phyloP scores from a whole-genome alignment of 306 rosid genomes.

The Luffa acutangula region DNA sequence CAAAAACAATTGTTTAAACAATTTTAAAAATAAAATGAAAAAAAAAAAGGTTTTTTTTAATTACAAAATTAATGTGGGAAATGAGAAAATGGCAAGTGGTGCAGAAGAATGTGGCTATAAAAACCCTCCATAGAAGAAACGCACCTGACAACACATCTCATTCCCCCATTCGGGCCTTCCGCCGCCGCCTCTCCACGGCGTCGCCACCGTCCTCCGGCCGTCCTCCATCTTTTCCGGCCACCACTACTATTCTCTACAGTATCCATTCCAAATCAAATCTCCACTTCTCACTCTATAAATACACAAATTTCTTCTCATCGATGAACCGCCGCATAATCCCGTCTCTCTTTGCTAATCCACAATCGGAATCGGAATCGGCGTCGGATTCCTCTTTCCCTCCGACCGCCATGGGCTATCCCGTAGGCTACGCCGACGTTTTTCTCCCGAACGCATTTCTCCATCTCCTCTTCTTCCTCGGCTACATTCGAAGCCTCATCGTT shows the following conservation, averaged over 20 bases:
- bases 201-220: background rate
- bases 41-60: too few species aligned
- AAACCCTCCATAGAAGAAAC: background rate
- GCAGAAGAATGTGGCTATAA: background rate
- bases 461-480: background rate
- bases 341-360: background rate
- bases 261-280: background rate
- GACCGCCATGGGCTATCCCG: slow-evolving; percentile 9
- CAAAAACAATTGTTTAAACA: too few species aligned
- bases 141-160: background rate
- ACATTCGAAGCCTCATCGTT: background rate
- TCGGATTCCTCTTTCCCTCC: background rate
- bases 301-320: background rate
- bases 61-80: background rate
- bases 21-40: too few species aligned
- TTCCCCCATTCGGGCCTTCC: background rate
- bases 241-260: background rate
- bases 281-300: background rate
- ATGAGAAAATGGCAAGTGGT: background rate
- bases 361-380: background rate
- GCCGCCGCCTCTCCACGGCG: background rate
- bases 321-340: slow-evolving; percentile 8
- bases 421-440: slow-evolving; percentile 10
- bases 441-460: background rate
- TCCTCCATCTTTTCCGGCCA: background rate